Conservation (phyloP, 345 rosid species). For the Nasturtium officinale region DNA sequence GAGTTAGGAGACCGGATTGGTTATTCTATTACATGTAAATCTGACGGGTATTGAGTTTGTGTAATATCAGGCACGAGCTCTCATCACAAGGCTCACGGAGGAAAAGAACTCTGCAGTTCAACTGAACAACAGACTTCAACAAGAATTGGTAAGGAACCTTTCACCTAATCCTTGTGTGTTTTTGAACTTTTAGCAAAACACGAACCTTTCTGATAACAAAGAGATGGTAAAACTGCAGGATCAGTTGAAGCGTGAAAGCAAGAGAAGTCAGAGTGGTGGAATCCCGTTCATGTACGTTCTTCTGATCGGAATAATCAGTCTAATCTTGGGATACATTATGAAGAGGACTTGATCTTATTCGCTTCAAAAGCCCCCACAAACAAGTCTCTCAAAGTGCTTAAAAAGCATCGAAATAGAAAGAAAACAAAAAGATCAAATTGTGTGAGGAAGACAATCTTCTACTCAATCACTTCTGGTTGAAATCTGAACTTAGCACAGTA, state of each 20-base stretch:
- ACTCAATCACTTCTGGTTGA: constrained; percentile 27
- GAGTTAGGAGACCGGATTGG: background rate
- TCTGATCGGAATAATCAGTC: constrained; percentile 68
- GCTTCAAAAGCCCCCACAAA: constrained; percentile 1
- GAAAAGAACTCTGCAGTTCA: constrained; percentile 61
- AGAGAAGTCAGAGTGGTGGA: constrained; percentile 47
- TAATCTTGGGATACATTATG: constrained; percentile 75
- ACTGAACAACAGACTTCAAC: constrained; percentile 58
- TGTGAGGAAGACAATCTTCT: constrained; percentile 37
- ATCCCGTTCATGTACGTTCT: constrained; percentile 54
- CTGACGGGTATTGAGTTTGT: constrained; percentile 2
- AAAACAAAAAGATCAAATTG: constrained; percentile 12
- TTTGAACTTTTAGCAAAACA: constrained; percentile 5
- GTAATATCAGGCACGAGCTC: constrained; percentile 53
- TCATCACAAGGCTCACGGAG: constrained; percentile 57
- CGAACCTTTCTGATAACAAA: background rate
- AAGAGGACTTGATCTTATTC: constrained; percentile 54
- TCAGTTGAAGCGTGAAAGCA: constrained; percentile 52
- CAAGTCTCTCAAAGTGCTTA: constrained; percentile 7
- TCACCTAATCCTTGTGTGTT: background rate
- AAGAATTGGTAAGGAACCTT: constrained; percentile 61
- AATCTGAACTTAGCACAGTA: constrained; percentile 19
- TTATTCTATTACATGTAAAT: constrained; percentile 8
- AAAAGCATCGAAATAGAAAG: background rate
- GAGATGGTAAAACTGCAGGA: constrained; percentile 56